Evolutionary conservation across 306 rosid species (phyloP), one percentile per base, ranked within the genome.

Genomic region (Quercus mongolica): DNA sequence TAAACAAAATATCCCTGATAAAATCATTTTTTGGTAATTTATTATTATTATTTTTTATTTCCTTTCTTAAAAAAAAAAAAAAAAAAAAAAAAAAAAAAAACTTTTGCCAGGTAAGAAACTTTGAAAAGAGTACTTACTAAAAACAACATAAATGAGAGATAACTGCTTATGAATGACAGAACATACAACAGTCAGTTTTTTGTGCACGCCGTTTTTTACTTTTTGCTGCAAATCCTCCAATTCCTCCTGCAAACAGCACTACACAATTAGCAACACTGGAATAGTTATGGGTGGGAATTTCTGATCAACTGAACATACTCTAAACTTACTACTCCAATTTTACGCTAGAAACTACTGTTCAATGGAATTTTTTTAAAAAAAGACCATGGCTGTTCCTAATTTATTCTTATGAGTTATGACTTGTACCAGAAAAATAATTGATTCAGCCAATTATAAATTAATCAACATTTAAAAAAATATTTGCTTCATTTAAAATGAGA

Each of bases 131-230:
- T 44, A 18, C 71, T 52, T 71, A 31, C 44, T 67, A 49, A 21
- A 65, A 49, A 72, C 33, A 31, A 31, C 33, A 31, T 31, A 31
- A 31, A 31, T 25, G 26, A 25, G 26, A 25, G 26, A 25, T 25
- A 25, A 31, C 33, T 31, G 33, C 5, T 31, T 31, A 31, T 31
- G 33, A 31, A 31, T 31, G 33, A 4, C 5, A 31, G 33, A 31
- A 86, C 98, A 90, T 89, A 94, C 98, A 55, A 82, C 83, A 14
- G 91, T 78, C 56, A 83, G 85, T 75, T 86, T 90, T 23, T 74
- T 79, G 44, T 88, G 79, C 78, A 85, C 49, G 73, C 87, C 73
- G 57, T 58, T 61, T 28, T 79, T 76, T 57, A 92, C 85, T 18
- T 82, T 87, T 83, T 87, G 83, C 82, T 17, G 83, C 86, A 94